These are phyloP conservation scores for Paecilomyces dactylethromorphus DNA, from an alignment of 2,329 filamentous ascomycete genomes.

Conservation along the genomic window DNA sequence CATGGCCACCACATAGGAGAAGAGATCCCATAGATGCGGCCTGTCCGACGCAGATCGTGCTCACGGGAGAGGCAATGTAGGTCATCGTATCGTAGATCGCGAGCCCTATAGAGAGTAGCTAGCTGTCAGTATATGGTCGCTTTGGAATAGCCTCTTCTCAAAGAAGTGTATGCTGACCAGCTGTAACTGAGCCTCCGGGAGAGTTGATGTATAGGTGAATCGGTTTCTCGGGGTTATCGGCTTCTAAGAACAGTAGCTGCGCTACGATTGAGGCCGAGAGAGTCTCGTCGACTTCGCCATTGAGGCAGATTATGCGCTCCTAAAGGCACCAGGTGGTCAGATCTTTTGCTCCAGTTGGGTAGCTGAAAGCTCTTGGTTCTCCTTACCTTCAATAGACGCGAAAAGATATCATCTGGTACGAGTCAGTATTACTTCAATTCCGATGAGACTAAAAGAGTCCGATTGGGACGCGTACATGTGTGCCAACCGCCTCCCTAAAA, in stretches of 20 bases:
- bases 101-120: slow-evolving; percentile 30
- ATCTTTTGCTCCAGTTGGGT: slow-evolving; percentile 40
- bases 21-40: slow-evolving; percentile 93
- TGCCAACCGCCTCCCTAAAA: slow-evolving; percentile 66
- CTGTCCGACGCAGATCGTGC: slow-evolving; percentile 89
- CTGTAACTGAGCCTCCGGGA: slow-evolving; percentile 85
- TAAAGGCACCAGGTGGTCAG: slow-evolving; percentile 34
- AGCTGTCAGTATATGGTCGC: background rate
- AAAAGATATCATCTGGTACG: slow-evolving; percentile 69
- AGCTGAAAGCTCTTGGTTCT: slow-evolving; percentile 4
- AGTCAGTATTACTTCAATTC: slow-evolving; percentile 10
- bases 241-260: slow-evolving; percentile 95
- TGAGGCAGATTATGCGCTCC: slow-evolving; percentile 92
- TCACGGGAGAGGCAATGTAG: slow-evolving; percentile 88
- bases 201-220: slow-evolving; percentile 99
- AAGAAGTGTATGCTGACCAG: slow-evolving; percentile 40
- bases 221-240: slow-evolving; percentile 86
- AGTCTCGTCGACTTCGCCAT: slow-evolving; percentile 82
- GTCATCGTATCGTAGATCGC: slow-evolving; percentile 99
- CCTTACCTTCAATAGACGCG: slow-evolving; percentile 65
- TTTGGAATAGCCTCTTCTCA: background rate
- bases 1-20: slow-evolving; percentile 75
- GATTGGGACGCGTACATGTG: slow-evolving; percentile 55
- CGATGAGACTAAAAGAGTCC: slow-evolving; percentile 15
- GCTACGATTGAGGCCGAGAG: slow-evolving; percentile 92